Percentiles rank a stretch among this genome's conserved stretches.
These are phyloP conservation scores for Ustulina deusta DNA, from an alignment of 2,329 filamentous ascomycete genomes.

Conservation along the genomic window DNA sequence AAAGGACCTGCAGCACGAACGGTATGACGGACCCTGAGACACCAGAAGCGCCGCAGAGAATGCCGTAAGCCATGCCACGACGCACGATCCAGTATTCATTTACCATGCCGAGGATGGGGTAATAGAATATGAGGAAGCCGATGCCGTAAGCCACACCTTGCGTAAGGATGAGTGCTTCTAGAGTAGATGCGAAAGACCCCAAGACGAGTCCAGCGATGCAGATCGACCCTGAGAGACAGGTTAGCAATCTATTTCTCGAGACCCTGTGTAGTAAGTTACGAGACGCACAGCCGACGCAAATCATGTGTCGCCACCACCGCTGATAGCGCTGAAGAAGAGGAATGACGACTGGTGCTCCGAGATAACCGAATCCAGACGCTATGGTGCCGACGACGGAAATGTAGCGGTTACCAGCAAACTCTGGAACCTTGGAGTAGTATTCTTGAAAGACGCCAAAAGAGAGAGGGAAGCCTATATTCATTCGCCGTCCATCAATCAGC, in stretches of 20 bases:
- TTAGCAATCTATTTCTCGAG: background rate
- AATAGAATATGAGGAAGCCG: conserved; percentile 55
- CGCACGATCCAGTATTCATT: conserved; percentile 56
- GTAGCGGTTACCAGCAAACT: conserved; percentile 46
- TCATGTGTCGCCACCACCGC: conserved; percentile 52
- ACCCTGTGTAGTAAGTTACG: background rate
- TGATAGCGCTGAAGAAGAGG: conserved; percentile 52
- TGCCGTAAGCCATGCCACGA: conserved; percentile 55
- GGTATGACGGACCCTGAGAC: conserved; percentile 52
- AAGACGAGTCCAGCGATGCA: conserved; percentile 54
- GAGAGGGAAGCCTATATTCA: conserved; percentile 46
- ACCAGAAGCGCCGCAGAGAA: conserved; percentile 51
- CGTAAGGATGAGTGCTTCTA: conserved; percentile 54
- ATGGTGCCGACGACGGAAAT: conserved; percentile 49
- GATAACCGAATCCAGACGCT: conserved; percentile 49
- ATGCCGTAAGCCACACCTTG: conserved; percentile 56
- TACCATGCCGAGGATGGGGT: conserved; percentile 55
- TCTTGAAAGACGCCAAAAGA: conserved; percentile 51
- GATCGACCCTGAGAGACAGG: conserved; percentile 45
- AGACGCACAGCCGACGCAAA: conserved; percentile 53
- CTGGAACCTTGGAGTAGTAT: conserved; percentile 47
- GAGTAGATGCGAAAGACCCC: conserved; percentile 51
- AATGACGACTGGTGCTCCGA: conserved; percentile 52
- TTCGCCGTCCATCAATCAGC: conserved; percentile 9
- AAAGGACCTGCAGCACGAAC: conserved; percentile 54